These are phyloP conservation scores for Pythium phragmiticola DNA, from an alignment of 352 stramenopile genomes.

Conservation along the genomic window DNA sequence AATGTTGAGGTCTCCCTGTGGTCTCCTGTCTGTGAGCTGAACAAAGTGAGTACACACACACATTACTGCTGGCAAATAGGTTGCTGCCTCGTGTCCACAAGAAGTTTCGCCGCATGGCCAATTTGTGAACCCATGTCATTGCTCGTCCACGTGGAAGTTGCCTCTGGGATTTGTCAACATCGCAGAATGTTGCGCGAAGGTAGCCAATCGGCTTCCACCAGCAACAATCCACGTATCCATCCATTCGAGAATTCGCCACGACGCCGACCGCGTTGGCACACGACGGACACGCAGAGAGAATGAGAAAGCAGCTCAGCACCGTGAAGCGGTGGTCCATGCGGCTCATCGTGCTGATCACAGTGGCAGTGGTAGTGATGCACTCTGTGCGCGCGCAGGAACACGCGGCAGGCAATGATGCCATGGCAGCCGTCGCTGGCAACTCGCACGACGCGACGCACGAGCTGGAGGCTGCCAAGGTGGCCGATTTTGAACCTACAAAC, in stretches of 20 bases:
- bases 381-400: constrained; percentile 14
- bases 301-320: neutral
- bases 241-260: constrained; percentile 24
- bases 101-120: constrained; percentile 1
- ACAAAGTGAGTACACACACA: no score
- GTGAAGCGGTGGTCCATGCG: constrained; percentile 7
- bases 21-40: no score
- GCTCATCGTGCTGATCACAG: constrained; percentile 13
- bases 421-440: constrained; percentile 1
- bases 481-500: constrained; percentile 60
- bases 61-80: neutral
- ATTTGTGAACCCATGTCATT: constrained; percentile 24
- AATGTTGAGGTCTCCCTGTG: neutral
- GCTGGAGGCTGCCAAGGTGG: constrained; percentile 17
- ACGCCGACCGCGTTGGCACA: neutral
- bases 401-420: neutral
- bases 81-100: constrained; percentile 3
- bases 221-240: constrained; percentile 29
- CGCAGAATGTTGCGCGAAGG: constrained; percentile 25
- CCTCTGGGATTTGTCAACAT: constrained; percentile 9
- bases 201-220: constrained; percentile 5
- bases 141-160: constrained; percentile 29
- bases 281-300: neutral
- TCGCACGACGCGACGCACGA: neutral
- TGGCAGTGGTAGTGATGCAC: constrained; percentile 11